Evolutionary conservation across 1,139 yeast genomes (phyloP), one percentile per base, ranked within the genome.

Genomic region (Pichia sp.): DNA sequence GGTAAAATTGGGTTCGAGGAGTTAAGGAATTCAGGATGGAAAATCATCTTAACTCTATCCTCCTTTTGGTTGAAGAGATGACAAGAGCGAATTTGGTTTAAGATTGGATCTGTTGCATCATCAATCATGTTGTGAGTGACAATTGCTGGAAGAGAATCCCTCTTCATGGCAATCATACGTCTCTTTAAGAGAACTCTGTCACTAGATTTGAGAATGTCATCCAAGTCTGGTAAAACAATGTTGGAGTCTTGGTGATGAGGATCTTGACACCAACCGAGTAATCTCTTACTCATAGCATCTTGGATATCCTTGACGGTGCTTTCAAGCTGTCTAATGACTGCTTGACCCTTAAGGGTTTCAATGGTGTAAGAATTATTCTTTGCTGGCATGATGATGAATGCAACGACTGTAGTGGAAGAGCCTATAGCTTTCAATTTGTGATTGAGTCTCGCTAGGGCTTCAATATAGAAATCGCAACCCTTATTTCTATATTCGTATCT

Each of bases 371-470:
- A 87, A 52, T 81, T 81, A 40, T 94, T 88, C 39, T 80, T 77
- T 16, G 96, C 97, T 2, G 98, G 98, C 98, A 91, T 91, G 59
- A 91, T 88, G 53, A 91, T 85, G 58, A 91, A 91, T n/a, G 97
- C 97, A 33, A 91, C 96, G 23, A 91, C 93, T 0, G 97, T 91
- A 69, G 80, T 82, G 52, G 83, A 84, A 12, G 95, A 83, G 27
- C 86, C 87, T 7, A 77, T 61, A 45, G 76, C 79, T 64, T 91
- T 87, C 55, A 91, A 73, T 46, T 77, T 73, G 59, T 88, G 91
- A 62, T 91, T 91, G 55, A 91, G 73, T 51, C 98, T 73, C 2
- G 97, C 97, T 50, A 91, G 71, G 3, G 95, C 69, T 61, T 91
- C 98, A 53, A 91, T 85, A 60, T 78, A 91, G 70, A 91, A 81